These are phyloP conservation scores for Phylloporus rhodoxanthus DNA, from an alignment of 768 basidiomycete species.

Conservation along the genomic window DNA sequence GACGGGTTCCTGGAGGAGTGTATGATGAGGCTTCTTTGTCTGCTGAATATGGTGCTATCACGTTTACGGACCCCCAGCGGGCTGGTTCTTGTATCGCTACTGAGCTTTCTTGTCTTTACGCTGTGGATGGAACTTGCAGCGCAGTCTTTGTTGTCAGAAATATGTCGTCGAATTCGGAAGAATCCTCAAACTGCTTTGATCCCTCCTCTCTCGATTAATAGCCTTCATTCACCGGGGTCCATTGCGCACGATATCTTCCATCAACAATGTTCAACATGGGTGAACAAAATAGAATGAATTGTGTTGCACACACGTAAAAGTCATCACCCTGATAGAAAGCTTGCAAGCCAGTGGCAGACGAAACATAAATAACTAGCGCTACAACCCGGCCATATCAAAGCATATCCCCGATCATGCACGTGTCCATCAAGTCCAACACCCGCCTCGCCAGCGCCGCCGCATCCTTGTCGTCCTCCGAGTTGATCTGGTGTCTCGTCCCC, in stretches of 20 bases:
- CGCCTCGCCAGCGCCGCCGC: constrained; percentile 50
- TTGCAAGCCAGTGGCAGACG: no score
- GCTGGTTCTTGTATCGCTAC: neutral
- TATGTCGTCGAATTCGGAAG: no score
- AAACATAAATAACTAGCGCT: no score
- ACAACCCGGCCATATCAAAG: constrained; percentile 14
- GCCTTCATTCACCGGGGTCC: no score
- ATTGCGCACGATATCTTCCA: no score
- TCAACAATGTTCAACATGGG: no score
- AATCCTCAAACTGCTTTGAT: no score
- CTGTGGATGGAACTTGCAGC: neutral
- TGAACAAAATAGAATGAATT: no score
- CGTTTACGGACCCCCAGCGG: neutral
- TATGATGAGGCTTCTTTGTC: neutral
- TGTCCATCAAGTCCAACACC: constrained; percentile 48
- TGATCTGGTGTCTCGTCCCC: constrained; percentile 29
- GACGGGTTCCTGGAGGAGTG: neutral
- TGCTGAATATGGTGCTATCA: neutral
- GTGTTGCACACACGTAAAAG: no score
- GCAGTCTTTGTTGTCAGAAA: no score
- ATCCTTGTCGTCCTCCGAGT: constrained; percentile 55
- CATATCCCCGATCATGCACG: constrained; percentile 21
- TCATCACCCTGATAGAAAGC: no score
- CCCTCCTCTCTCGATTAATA: no score
- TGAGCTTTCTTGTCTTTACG: neutral